These are phyloP conservation scores for Microdochium bolleyi DNA, from an alignment of 2,329 filamentous ascomycete genomes.

Conservation along the genomic window DNA sequence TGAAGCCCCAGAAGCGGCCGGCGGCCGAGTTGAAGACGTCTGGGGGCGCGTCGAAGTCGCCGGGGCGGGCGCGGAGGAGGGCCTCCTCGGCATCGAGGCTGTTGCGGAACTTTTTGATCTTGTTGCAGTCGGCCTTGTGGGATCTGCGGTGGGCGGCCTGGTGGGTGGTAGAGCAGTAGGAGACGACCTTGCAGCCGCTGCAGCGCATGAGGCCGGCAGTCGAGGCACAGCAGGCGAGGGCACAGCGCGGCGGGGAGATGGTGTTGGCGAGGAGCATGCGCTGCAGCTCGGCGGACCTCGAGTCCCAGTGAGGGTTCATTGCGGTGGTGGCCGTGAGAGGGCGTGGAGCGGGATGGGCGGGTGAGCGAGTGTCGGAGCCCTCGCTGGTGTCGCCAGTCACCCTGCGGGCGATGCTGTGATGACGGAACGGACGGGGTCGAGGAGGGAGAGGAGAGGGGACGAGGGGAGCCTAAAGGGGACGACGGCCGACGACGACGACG, in stretches of 20 bases:
- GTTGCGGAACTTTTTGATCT: constrained; percentile 20
- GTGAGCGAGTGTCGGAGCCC: too few relatives aligned
- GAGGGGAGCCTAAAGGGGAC: too few relatives aligned
- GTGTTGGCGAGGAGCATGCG: neutral
- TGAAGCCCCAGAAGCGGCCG: constrained; percentile 33
- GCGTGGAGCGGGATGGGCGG: too few relatives aligned
- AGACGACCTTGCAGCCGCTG: constrained; percentile 28
- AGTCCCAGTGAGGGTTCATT: neutral
- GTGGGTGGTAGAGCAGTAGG: constrained; percentile 37
- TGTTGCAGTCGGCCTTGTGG: constrained; percentile 32
- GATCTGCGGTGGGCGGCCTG: constrained; percentile 24
- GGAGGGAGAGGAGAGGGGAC: too few relatives aligned
- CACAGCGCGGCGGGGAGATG: neutral
- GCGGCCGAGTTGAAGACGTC: constrained; percentile 27
- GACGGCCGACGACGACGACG: too few relatives aligned
- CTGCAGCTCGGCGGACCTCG: neutral
- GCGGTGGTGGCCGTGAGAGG: neutral
- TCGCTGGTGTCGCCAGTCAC: too few relatives aligned
- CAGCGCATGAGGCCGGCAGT: constrained; percentile 24
- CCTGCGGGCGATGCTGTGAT: too few relatives aligned
- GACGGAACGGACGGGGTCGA: too few relatives aligned
- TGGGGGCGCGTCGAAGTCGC: constrained; percentile 14
- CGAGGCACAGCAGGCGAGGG: neutral
- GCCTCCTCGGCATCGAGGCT: constrained; percentile 25
- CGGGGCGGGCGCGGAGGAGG: constrained; percentile 21